These are phyloP conservation scores for Aspergillus cavernicola DNA, from an alignment of 495 filamentous ascomycete genomes.

Conservation along the genomic window DNA sequence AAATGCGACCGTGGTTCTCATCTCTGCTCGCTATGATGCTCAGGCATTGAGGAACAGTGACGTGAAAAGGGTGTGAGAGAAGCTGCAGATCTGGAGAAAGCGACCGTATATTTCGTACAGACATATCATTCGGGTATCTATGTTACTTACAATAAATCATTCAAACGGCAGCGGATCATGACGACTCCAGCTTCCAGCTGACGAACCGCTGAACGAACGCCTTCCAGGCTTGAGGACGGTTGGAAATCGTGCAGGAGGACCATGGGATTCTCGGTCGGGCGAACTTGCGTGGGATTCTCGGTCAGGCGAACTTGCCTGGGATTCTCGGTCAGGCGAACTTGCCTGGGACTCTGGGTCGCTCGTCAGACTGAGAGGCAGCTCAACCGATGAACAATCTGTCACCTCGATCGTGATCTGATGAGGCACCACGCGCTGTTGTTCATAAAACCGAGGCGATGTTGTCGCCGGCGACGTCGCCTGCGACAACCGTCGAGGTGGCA, in stretches of 20 bases:
- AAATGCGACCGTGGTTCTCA: too few relatives aligned
- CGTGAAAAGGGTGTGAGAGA: too few relatives aligned
- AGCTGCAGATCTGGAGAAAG: too few relatives aligned
- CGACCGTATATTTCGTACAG: too few relatives aligned
- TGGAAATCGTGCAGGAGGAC: background rate
- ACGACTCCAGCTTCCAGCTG: background rate
- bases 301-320: background rate
- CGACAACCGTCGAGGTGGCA: background rate
- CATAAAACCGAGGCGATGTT: background rate
- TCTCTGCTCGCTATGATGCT: too few relatives aligned
- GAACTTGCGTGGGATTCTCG: background rate
- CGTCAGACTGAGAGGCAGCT: background rate
- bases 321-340: background rate
- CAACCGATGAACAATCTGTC: background rate
- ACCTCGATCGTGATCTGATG: slow-evolving; percentile 3
- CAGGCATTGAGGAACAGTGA: too few relatives aligned
- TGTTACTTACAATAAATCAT: too few relatives aligned
- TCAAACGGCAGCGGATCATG: slow-evolving; percentile 7
- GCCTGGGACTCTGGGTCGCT: background rate
- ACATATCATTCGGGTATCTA: too few relatives aligned
- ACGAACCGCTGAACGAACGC: background rate
- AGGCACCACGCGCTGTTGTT: background rate
- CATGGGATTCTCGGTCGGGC: background rate
- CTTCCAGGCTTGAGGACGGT: background rate
- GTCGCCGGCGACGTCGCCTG: background rate